Evolutionary conservation across 345 rosid species (phyloP), one percentile per base, ranked within the genome.

Genomic region (Anacardium occidentale): DNA sequence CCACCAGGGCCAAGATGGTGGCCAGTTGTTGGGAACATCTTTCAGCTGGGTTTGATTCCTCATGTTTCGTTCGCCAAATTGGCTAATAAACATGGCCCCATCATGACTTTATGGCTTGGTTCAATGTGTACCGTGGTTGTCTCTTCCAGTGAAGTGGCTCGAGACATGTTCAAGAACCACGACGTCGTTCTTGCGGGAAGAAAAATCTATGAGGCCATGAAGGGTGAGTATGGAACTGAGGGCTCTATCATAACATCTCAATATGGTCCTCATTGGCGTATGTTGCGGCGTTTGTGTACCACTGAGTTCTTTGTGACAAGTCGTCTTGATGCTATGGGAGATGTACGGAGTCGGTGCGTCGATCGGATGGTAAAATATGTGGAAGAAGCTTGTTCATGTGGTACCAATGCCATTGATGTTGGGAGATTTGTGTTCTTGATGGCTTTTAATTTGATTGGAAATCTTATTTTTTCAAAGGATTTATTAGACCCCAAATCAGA

Each of bases 171-270:
- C 83, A 89, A 85, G 85, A 85, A 87, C 75, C 92, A 89, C 1
- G 94, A 93, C 48, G 78, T 24, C n/a, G 90, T 79, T 11, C 78
- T 89, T 9, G 94, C 96, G 0, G 96, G 98, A 0, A 74, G 98
- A 45, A 90, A 87, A 77, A 85, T 93, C 6, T 93, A 93, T 45
- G 96, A 90, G 78, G 81, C 94, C 22, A 93, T 93, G 88, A 93
- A 83, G 79, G 91, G 87, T 10, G 63, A 78, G 3, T 15, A 76
- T 21, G 82, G 94, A 5, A 73, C 79, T 9, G 90, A 86, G 18
- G 91, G 93, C 4, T 90, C 94, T 0, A 68, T 90, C 1, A 87
- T 93, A 68, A 93, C 94, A 1, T 71, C 96, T 34, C 96, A 89
- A 66, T 93, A 90, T 32, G 98, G 98, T 11, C 67, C 90, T 0